Evolutionary conservation across 345 rosid genomes (phyloP), one percentile per base, ranked within the genome.

Genomic region (Psidium friedrichsthalianum): DNA sequence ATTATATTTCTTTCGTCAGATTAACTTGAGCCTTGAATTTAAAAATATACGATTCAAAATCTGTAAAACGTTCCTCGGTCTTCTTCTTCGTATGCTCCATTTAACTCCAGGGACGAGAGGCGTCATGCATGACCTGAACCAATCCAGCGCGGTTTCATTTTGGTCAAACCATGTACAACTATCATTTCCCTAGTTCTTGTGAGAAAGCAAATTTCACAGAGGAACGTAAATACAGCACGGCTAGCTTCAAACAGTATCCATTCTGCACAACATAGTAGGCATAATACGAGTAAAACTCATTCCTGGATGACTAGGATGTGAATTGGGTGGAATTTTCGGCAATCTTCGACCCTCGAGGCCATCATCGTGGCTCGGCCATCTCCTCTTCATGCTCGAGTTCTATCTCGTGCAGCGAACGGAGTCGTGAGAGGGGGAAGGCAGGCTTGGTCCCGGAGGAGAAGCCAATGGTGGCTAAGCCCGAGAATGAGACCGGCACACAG

Each of bases 401-500:
- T 36, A 81, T 87, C 84, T 87, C 84, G 5, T 84, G 54, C 5
- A 12, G 76, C 32, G 51, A 25, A 21, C 8, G 2, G 25, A 57
- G 51, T 2, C 42, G 6, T 11, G 85, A 56, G 15, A 4, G 74
- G 32, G n/a, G 1, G 27, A 84, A 56, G 13, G 40, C 5, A 3
- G 53, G 40, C 58, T n/a, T 36, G 29, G 12, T 83, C 55, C 55
- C 12, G 1, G 84, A 78, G 74, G 84, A 82, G 20, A 81, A 81
- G 82, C 22, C 74, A 6, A 74, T n/a, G 18, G 83, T 36, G 56
- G 51, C 52, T 6, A 82, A 16, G 15, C 81, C 27, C 6, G 87
- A 85, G 84, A 86, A 88, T 58, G 85, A 85, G 25, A 88, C n/a
- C 1, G 90, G 58, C 49, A 86, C 84, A 25, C 51, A 82, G 52